Evolutionary conservation across 2,329 filamentous ascomycete species (phyloP).

Genomic region (Ophiostoma perfectum): DNA sequence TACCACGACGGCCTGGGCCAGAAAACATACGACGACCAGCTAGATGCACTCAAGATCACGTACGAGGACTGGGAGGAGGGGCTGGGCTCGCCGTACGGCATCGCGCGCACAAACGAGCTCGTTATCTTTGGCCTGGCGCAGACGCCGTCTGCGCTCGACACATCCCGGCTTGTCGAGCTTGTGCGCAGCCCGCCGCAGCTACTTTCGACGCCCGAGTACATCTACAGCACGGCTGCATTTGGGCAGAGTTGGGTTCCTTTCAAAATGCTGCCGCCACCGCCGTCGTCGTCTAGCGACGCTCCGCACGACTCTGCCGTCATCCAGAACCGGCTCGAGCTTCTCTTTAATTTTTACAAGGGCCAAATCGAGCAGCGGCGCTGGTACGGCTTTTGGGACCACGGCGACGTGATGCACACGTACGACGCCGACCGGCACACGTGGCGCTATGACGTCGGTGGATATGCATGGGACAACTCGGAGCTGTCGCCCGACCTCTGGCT

Average conservation of each 20-base stretch:
- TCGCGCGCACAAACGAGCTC: not conserved
- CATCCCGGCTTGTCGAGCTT: not conserved
- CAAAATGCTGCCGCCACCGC: too few species aligned
- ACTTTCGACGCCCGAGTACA: not conserved
- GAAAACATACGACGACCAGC: conserved; percentile 5
- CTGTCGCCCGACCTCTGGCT: conserved; percentile 2
- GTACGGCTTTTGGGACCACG: conserved; percentile 10
- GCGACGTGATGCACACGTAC: conserved; percentile 8
- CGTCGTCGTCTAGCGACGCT: not conserved
- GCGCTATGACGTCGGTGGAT: conserved; percentile 4
- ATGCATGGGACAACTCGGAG: conserved; percentile 11
- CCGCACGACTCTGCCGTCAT: not conserved
- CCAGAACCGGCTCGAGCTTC: not conserved
- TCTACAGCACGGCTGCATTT: not conserved
- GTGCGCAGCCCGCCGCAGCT: not conserved
- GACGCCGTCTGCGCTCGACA: not conserved
- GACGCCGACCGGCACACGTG: conserved; percentile 6
- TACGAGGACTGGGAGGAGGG: conserved; percentile 8
- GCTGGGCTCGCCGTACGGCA: not conserved
- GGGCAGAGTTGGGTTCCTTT: not conserved
- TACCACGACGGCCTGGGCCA: conserved; percentile 10
- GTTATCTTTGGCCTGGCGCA: not conserved
- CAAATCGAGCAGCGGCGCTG: conserved; percentile 9
- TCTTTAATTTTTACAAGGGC: conserved; percentile 8
- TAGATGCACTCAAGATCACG: conserved; percentile 6